A percentile compares a stretch with the other conserved stretches of the same genome.
These are phyloP conservation scores for Backusella circina DNA, from an alignment of 192 early-diverging fungal genomes.

Conservation along the genomic window DNA sequence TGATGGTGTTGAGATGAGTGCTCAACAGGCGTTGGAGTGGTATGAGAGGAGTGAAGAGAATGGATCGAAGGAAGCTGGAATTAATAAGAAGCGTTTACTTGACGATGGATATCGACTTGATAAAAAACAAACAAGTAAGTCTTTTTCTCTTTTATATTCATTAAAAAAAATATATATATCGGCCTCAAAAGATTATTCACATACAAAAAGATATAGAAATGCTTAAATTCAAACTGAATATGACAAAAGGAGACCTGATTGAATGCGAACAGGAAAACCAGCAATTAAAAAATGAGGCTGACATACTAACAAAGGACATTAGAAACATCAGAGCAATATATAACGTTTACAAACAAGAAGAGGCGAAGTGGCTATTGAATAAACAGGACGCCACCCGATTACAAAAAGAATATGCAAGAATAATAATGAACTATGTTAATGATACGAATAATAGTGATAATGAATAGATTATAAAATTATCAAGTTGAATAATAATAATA, in stretches of 20 bases:
- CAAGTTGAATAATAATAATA: too few species aligned
- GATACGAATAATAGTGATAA: background rate
- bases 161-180: too few species aligned
- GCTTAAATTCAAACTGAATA: background rate
- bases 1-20: background rate
- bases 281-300: background rate
- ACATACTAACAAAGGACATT: background rate
- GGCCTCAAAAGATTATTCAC: background rate
- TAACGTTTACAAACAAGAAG: background rate
- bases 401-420: background rate
- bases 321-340: background rate
- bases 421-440: background rate
- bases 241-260: background rate
- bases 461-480: background rate
- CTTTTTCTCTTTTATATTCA: background rate
- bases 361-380: background rate
- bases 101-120: background rate
- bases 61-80: background rate
- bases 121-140: background rate
- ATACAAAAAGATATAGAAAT: background rate
- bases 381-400: background rate
- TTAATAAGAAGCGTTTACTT: background rate
- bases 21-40: background rate
- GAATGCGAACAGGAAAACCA: background rate
- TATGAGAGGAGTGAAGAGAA: background rate